These are phyloP conservation scores for Camelina laxa DNA, from an alignment of 345 rosid genomes.

Conservation along the genomic window DNA sequence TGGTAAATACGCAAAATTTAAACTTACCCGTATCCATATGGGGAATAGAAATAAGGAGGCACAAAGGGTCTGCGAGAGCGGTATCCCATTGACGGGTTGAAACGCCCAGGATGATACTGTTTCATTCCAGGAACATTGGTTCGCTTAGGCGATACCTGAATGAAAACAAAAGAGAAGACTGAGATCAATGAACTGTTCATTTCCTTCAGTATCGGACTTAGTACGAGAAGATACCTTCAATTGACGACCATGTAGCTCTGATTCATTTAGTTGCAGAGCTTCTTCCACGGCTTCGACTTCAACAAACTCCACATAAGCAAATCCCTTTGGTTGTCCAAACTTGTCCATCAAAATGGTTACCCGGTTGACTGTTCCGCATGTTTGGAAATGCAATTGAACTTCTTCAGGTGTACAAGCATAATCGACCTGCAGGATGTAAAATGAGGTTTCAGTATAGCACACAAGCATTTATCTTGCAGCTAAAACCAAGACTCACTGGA, in stretches of 20 bases:
- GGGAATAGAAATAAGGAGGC: conserved; percentile 77
- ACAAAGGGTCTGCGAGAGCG: conserved; percentile 72
- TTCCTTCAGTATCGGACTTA: not conserved
- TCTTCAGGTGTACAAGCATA: conserved; percentile 97
- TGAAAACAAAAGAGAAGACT: not conserved
- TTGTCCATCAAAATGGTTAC: conserved; percentile 93
- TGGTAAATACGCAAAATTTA: not conserved
- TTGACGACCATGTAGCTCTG: conserved; percentile 95
- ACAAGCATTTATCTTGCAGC: not conserved
- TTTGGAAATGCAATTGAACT: conserved; percentile 93
- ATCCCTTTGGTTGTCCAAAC: conserved; percentile 93
- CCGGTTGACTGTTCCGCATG: conserved; percentile 92
- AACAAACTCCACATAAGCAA: conserved; percentile 90
- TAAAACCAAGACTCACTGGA: not conserved
- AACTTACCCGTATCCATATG: conserved; percentile 86
- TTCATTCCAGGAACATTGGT: conserved; percentile 97
- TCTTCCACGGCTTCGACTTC: conserved; percentile 84
- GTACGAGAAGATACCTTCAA: conserved; percentile 56
- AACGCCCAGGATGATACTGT: conserved; percentile 72
- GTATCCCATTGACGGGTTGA: conserved; percentile 71
- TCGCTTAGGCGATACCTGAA: conserved; percentile 79
- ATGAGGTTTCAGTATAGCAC: not conserved
- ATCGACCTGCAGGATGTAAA: conserved; percentile 64
- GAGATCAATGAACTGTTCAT: conserved; percentile 2
- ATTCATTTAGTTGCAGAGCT: conserved; percentile 77